A percentile compares a stretch with the other conserved stretches of the same genome.
phyloP scores from a whole-genome alignment of 257 asterid genomes.

The Lycium ferocissimum region DNA sequence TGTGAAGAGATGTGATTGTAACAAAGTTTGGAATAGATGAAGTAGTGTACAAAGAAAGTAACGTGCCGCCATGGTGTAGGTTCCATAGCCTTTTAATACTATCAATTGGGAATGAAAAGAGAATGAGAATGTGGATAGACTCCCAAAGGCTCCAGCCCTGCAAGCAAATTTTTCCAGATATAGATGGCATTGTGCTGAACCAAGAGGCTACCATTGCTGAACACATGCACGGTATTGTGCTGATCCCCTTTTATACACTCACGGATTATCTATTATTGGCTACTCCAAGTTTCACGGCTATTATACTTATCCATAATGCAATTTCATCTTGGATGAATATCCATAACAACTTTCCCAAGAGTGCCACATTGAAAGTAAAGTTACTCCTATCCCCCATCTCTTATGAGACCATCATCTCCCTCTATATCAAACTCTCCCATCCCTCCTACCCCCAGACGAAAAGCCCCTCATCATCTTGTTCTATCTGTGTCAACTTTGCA shows the following conservation, averaged over 20 bases:
- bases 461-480: conserved; percentile 10
- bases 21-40: too few species aligned
- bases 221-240: too few species aligned
- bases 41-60: too few species aligned
- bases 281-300: not conserved
- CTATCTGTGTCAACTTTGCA: not conserved
- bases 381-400: not conserved
- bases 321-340: conserved; percentile 17
- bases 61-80: too few species aligned
- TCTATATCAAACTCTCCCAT: not conserved
- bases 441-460: not conserved
- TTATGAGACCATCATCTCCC: conserved; percentile 21
- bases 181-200: too few species aligned
- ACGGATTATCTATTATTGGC: not conserved
- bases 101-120: too few species aligned
- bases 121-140: too few species aligned
- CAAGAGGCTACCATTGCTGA: too few species aligned
- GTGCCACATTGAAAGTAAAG: conserved; percentile 7
- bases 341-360: not conserved
- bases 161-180: too few species aligned
- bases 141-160: too few species aligned
- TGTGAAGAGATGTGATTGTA: too few species aligned
- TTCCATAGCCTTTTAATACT: too few species aligned
- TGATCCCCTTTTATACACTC: conserved; percentile 1
- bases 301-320: not conserved